phyloP scores from a whole-genome alignment of 139 green algal genomes.

The Chlamydomonas sphaeroides region DNA sequence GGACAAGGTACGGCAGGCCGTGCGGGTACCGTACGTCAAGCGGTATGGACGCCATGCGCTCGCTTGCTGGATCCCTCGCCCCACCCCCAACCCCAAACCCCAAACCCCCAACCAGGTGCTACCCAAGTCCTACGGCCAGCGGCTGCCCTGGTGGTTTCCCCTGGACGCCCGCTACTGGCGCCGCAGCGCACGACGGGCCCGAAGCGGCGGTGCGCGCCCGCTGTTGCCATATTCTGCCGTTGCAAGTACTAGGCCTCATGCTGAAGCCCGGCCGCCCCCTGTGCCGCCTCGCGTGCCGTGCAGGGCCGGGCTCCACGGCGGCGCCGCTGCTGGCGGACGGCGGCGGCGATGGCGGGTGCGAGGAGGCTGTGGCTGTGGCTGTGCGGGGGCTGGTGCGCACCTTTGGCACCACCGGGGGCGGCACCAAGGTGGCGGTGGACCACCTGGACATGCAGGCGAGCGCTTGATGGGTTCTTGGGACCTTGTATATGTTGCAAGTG shows the following conservation, averaged over 20 bases:
- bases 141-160: conserved; percentile 54
- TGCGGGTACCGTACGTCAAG: neutral
- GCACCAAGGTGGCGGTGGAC: conserved; percentile 72
- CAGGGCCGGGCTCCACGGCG: too few relatives aligned
- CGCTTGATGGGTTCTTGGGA: neutral
- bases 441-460: conserved; percentile 66
- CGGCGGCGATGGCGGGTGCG: too few relatives aligned
- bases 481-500: neutral
- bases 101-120: too few relatives aligned
- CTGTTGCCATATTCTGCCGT: too few relatives aligned
- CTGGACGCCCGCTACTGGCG: conserved; percentile 45
- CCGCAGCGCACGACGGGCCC: neutral
- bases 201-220: too few relatives aligned
- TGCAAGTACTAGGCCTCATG: too few relatives aligned
- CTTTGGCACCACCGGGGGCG: conserved; percentile 25
- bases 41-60: neutral
- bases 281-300: too few relatives aligned
- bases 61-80: too few relatives aligned
- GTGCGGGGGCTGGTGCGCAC: conserved; percentile 16
- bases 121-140: conserved; percentile 41
- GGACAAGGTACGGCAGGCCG: conserved; percentile 64
- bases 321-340: too few relatives aligned
- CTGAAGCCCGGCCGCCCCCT: too few relatives aligned
- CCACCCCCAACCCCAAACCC: too few relatives aligned
- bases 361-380: neutral